These are phyloP conservation scores for Silene conica DNA, from an alignment of 148 eudicot species.

Conservation along the genomic window DNA sequence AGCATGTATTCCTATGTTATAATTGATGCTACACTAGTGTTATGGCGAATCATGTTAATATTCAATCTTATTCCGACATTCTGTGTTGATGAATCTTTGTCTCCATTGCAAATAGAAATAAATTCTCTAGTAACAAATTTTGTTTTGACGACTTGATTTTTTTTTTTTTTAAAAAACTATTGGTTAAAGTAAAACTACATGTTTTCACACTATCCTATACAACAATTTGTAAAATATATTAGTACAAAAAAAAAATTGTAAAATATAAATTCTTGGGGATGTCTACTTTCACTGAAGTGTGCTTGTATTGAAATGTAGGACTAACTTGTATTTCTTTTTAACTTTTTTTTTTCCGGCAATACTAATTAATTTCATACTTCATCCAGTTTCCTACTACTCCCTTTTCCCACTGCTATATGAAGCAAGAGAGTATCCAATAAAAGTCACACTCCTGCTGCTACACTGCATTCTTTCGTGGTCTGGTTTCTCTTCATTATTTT, in stretches of 20 bases:
- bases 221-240: neutral
- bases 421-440: conserved; percentile 86
- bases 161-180: too few relatives aligned
- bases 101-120: neutral
- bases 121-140: neutral
- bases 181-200: neutral
- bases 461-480: conserved; percentile 53
- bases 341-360: neutral
- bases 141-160: neutral
- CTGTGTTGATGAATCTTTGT: too few relatives aligned
- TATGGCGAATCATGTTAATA: too few relatives aligned
- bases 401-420: conserved; percentile 92
- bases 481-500: conserved; percentile 59
- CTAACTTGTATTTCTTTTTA: neutral
- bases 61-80: too few relatives aligned
- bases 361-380: conserved; percentile 5
- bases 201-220: neutral
- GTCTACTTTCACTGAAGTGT: neutral
- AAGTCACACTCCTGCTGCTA: conserved; percentile 54
- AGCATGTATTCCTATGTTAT: too few relatives aligned
- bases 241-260: too few relatives aligned
- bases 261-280: neutral
- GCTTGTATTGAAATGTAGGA: too few relatives aligned
- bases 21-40: too few relatives aligned
- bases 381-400: conserved; percentile 84